Conservation (phyloP, 2,329 filamentous ascomycete genomes). For the Clonostachys rosea region DNA sequence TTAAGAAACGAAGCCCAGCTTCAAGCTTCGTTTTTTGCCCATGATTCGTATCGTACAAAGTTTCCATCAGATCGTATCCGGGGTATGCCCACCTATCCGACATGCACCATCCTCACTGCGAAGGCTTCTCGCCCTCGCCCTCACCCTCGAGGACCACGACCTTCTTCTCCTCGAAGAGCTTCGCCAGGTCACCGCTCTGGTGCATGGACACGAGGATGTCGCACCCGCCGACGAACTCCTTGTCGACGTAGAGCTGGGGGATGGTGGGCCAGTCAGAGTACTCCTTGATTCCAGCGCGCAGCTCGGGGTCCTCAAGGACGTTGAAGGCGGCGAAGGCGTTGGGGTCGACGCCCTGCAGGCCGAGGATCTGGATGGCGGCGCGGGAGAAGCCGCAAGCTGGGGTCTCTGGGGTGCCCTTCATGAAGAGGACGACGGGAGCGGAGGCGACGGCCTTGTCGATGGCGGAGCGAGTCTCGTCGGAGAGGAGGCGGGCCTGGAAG, state of each 20-base stretch:
- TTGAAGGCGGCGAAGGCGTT: slow-evolving; percentile 98
- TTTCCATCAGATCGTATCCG: no score
- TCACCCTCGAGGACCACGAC: slow-evolving; percentile 59
- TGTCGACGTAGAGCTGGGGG: slow-evolving; percentile 90
- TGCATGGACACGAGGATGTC: slow-evolving; percentile 98
- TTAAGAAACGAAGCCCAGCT: no score
- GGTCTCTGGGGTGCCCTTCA: slow-evolving; percentile 97
- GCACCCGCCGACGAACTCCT: slow-evolving; percentile 96
- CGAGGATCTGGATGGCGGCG: slow-evolving; percentile 90
- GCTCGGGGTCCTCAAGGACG: slow-evolving; percentile 84
- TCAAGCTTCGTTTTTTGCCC: no score
- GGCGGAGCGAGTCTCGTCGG: slow-evolving; percentile 70
- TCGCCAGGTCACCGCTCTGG: slow-evolving; percentile 88
- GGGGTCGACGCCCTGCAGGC: slow-evolving; percentile 91
- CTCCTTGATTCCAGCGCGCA: slow-evolving; percentile 93
- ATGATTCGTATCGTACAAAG: no score
- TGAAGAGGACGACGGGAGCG: slow-evolving; percentile 93
- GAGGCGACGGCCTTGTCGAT: slow-evolving; percentile 89
- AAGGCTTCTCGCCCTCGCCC: slow-evolving; percentile 4
- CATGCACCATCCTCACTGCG: no score
- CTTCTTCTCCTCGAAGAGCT: slow-evolving; percentile 86
- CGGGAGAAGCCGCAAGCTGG: slow-evolving; percentile 97
- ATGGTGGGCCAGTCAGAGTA: slow-evolving; percentile 99
- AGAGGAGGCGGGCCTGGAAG: slow-evolving; percentile 64
- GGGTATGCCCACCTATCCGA: no score